phyloP scores from a whole-genome alignment of 768 basidiomycete species.

The Macrolepiota fuliginosa region DNA sequence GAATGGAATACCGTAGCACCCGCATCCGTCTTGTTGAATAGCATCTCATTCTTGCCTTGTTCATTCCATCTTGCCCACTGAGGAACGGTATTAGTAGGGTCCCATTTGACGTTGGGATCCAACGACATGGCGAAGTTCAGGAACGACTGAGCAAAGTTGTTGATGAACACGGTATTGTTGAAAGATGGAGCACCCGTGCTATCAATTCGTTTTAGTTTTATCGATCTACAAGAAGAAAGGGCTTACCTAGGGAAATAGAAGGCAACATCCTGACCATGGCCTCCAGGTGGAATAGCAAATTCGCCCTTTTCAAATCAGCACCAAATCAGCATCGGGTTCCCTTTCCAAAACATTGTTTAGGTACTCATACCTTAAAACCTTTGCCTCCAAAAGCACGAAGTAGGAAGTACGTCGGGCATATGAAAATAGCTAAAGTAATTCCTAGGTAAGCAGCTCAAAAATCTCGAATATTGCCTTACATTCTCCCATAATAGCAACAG shows the following conservation, averaged over 20 bases:
- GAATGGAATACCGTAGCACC: conserved; percentile 19
- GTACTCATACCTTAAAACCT: conserved; percentile 29
- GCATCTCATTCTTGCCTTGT: conserved; percentile 33
- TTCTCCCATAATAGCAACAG: conserved; percentile 14
- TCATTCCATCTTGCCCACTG: conserved; percentile 29
- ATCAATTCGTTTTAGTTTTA: neutral
- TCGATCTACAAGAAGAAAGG: neutral
- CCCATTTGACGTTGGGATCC: conserved; percentile 28
- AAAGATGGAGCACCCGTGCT: conserved; percentile 21
- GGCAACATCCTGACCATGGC: conserved; percentile 32
- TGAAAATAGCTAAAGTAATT: conserved; percentile 34
- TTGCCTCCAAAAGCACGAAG: conserved; percentile 27
- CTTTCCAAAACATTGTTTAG: neutral
- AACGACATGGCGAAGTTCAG: conserved; percentile 31
- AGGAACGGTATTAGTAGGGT: conserved; percentile 32
- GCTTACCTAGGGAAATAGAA: conserved; percentile 45
- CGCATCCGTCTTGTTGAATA: conserved; percentile 39
- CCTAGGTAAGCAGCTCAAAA: neutral
- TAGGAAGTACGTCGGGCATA: conserved; percentile 42
- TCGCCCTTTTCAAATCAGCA: conserved; percentile 26
- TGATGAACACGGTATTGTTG: conserved; percentile 32
- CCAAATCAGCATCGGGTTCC: neutral
- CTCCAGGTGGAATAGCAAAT: conserved; percentile 42
- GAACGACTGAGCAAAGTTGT: conserved; percentile 36
- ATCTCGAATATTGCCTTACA: neutral